Evolutionary conservation across 164 flowering plant species (phyloP), one percentile per base, ranked within the genome.

Genomic region (Dillenia turbinata): DNA sequence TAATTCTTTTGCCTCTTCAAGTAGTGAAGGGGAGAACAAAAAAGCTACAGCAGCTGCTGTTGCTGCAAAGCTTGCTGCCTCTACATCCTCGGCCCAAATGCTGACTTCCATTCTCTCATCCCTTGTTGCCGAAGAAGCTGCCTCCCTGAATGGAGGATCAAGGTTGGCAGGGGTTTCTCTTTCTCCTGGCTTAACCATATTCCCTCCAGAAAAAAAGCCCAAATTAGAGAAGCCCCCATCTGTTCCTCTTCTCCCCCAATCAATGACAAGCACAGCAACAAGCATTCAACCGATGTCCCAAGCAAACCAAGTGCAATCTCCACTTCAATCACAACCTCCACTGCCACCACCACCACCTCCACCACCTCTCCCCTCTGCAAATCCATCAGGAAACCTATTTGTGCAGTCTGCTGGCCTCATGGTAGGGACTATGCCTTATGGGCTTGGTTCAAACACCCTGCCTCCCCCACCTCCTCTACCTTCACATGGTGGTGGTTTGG

Each of bases 31-130:
- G 57, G 83, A 78, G 24, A 78, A 71, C 61, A 85, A 80, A 71
- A 83, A 75, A 73, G 78, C 86, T 6, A 83, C 86, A 24, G 95
- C 87, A 9, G 96, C 93, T 47, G 89, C 88, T 60, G 79, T 89
- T 59, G 91, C 87, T 44, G 96, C 96, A 64, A 87, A 80, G 66
- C 86, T 89, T 58, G 71, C 93, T 43, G 88, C 96, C 15, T 87
- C 92, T 19, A 73, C 91, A 61, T 84, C 93, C 17, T 87, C 91
- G 5, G 90, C 89, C 0, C 89, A 84, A 72, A 87, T 89, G 87
- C 82, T 89, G 51, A 67, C 85, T 12, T 80, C 88, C 14, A 82
- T 85, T 47, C 81, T 89, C 49, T 87, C 91, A 49, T 85, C 89
- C 47, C 78, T 87, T 16, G 92, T 72, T 59, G 90, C 97, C 5